Evolutionary conservation across 257 asterid genomes (phyloP).

Genomic region (Lantana camara): DNA sequence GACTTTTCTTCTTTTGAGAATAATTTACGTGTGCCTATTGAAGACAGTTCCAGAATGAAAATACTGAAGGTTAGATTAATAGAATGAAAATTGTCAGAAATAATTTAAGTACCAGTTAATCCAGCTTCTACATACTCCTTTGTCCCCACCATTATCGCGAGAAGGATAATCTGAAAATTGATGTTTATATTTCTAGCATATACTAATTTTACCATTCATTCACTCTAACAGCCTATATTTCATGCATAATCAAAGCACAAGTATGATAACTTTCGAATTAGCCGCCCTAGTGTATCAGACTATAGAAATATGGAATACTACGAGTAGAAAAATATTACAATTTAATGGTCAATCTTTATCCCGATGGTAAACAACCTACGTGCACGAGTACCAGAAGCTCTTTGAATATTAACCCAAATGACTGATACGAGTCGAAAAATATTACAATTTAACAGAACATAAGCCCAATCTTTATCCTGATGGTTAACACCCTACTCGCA

Average conservation of each 20-base stretch:
- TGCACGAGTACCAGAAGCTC: neutral
- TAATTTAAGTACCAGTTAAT: conserved; percentile 12
- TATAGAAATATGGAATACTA: neutral
- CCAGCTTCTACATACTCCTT: conserved; percentile 3
- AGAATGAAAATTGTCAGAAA: conserved; percentile 8
- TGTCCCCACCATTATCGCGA: neutral
- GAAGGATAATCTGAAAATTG: neutral
- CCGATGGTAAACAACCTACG: neutral
- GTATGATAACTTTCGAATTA: conserved; percentile 5
- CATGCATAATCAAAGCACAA: conserved; percentile 13
- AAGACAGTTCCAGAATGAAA: conserved; percentile 21
- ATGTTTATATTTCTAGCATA: neutral
- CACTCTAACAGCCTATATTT: conserved; percentile 1
- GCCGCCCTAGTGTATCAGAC: conserved; percentile 12
- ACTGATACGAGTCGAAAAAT: neutral
- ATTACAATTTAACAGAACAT: neutral
- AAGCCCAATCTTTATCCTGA: neutral
- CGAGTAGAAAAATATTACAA: neutral
- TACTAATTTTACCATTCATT: neutral
- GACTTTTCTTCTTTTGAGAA: conserved; percentile 76
- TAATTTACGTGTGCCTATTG: conserved; percentile 64
- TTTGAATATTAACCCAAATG: too few species aligned
- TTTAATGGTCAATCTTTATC: neutral
- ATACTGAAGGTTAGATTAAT: conserved; percentile 16
- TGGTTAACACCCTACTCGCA: neutral